Base-by-base conservation (phyloP, 2,329 filamentous ascomycete genomes). In the Penicillium sp. region DNA sequence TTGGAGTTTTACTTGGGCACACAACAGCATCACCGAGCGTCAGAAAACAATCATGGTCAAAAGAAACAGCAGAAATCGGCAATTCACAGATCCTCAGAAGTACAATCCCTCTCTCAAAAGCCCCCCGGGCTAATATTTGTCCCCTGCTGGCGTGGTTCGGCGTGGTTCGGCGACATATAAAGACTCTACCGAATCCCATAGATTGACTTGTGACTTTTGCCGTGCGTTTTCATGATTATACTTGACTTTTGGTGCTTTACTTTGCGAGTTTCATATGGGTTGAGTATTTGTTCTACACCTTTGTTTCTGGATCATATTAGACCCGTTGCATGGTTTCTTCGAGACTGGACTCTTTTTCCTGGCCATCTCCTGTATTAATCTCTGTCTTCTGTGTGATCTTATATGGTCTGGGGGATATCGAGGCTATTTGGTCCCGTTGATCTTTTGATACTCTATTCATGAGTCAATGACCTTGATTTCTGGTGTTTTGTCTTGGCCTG, bases 291-390 rank as follows among this genome's bases (percentile, higher is more conserved):
- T 47, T 37, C 37, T 37, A 62, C 54, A 27, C 39, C 26, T 47
- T 56, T 57, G 19, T 55, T 37, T 44, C 46, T 60, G 57, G 50
- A 62, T 57, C 50, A 61, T 58, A 33, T 44, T 66, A 62, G 61
- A 66, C 50, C 51, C 55, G 43, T 58, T 57, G 44, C 54, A 60
- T 62, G 10, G n/a, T 50, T 29, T 53, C 48, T 58, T 25, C 31
- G 42, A 54, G 50, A 50, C 46, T 54, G 55, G 47, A 37, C 47
- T 53, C 53, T 50, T 35, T 29, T 37, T 26, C 23, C 52, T 31
- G 27, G 45, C 53, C 50, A 61, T 55, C 56, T 60, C 53, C 50
- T 65, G 62, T 65, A 66, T 57, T 65, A 62, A 66, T 66, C 45
- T 58, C 27, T 48, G 43, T 55, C 56, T 57, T 56, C 37, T 57